Base-by-base conservation (phyloP, 345 rosid genomes). In the Eucalyptus tenuipes region DNA sequence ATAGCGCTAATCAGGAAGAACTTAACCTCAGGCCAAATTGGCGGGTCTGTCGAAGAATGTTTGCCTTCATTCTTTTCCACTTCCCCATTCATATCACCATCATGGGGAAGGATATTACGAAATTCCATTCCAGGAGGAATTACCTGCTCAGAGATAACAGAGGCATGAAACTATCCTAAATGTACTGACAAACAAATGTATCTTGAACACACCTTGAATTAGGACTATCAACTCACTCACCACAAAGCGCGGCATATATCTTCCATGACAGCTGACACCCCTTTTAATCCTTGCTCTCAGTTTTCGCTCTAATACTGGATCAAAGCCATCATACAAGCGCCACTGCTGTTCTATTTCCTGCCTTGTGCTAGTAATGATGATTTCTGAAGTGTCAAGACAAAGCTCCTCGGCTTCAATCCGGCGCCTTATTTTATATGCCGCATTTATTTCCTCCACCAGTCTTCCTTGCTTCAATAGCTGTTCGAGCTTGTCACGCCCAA, bases 71-170 rank as follows among this genome's bases (percentile, higher is more conserved):
- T 92, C 89, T 92, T 93, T 81, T 92, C 96, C 50, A 87, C 48
- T 88, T 96, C 99, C 47, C 95, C 96, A 87, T 97, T 95, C 91
- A 92, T 85, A 89, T 95, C 98, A 86, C 95, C 94, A 89, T 96
- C 98, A 85, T 93, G 95, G 3, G 95, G 97, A 87, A 94, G 90
- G 90, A 97, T 93, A 89, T 97, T 97, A 90, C 94, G 95, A 91
- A 97, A 96, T 88, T 97, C 99, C 98, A 96, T 97, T 88, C 99
- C 99, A 49, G 99, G 99, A 91, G 99, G 99, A 92, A 97, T 97
- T 59, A 92, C 94, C 99, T 97, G 91, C 50, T 90, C 88, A 85
- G 52, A 92, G 45, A 91, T 80, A 27, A 93, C 97, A 89, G 91
- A 75, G 29, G 82, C 47, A 20, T 90, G 64, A 90, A 91, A 29